phyloP scores from a whole-genome alignment of 2,329 filamentous ascomycete genomes.

The Pseudocercospora cruenta region DNA sequence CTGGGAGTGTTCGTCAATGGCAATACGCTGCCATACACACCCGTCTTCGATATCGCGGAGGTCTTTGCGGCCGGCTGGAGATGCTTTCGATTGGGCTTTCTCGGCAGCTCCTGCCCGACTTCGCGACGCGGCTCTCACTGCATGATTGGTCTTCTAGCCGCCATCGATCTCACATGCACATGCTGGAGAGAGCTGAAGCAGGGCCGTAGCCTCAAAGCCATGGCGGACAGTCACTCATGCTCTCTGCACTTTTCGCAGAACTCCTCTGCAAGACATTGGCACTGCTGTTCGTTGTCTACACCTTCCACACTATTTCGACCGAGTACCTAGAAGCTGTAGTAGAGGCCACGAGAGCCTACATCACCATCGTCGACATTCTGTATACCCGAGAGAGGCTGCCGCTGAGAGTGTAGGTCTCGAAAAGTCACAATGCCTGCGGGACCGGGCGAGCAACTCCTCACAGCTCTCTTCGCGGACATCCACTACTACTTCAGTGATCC shows the following conservation, averaged over 20 bases:
- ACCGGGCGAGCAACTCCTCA: constrained; percentile 51
- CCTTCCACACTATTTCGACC: constrained; percentile 22
- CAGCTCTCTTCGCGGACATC: constrained; percentile 68
- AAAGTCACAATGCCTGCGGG: constrained; percentile 48
- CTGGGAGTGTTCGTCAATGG: background rate
- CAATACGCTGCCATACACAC: background rate
- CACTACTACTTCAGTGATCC: constrained; percentile 79
- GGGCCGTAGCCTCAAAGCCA: constrained; percentile 4
- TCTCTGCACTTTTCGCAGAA: constrained; percentile 21
- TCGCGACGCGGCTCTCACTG: background rate
- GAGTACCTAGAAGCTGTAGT: constrained; percentile 34
- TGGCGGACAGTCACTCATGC: constrained; percentile 16
- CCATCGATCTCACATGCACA: constrained; percentile 5
- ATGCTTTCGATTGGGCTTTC: background rate
- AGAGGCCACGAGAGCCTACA: constrained; percentile 33
- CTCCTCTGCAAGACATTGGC: constrained; percentile 20
- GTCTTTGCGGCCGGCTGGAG: constrained; percentile 1
- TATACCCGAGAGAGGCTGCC: constrained; percentile 28
- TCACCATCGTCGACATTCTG: constrained; percentile 34
- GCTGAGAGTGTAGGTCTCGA: constrained; percentile 15
- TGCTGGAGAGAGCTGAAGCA: constrained; percentile 4
- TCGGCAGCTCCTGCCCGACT: background rate
- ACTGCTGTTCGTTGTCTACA: constrained; percentile 22
- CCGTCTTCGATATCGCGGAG: background rate
- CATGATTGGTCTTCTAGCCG: constrained; percentile 9